Percentiles rank a stretch among this genome's conserved stretches.
phyloP scores from a whole-genome alignment of 2,329 filamentous ascomycete genomes.

The Chlorencoelia australis region DNA sequence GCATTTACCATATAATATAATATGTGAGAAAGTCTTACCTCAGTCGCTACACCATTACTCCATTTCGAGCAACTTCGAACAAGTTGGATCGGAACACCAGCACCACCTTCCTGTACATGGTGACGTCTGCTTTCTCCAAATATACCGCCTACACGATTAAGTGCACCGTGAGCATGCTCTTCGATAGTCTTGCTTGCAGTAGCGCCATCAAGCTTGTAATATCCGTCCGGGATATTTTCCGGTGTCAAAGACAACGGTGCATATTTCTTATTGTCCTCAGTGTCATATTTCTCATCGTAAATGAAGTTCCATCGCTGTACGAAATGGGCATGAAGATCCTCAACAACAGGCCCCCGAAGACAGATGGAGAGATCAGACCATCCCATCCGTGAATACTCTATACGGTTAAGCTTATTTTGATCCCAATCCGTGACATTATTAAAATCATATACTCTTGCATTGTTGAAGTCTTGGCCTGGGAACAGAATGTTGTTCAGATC shows the following conservation, averaged over 20 bases:
- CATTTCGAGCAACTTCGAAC: constrained; percentile 41
- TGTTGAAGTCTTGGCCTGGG: constrained; percentile 89
- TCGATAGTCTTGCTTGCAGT: constrained; percentile 3
- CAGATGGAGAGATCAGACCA: constrained; percentile 83
- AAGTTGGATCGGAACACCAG: constrained; percentile 29
- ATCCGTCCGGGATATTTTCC: constrained; percentile 16
- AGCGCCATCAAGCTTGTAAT: constrained; percentile 16
- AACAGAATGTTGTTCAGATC: constrained; percentile 70
- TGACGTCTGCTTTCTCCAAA: neutral
- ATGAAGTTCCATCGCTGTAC: constrained; percentile 88
- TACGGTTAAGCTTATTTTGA: constrained; percentile 77
- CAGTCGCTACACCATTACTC: constrained; percentile 48
- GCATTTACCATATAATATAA: neutral
- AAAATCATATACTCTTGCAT: constrained; percentile 76
- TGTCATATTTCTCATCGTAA: constrained; percentile 66
- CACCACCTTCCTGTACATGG: constrained; percentile 44
- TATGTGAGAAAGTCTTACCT: constrained; percentile 30
- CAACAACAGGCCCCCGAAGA: constrained; percentile 53
- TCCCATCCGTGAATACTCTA: constrained; percentile 74
- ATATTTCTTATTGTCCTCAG: constrained; percentile 40
- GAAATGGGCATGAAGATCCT: constrained; percentile 70
- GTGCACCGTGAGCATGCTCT: constrained; percentile 3
- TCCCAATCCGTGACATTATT: constrained; percentile 66
- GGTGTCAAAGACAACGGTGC: constrained; percentile 11
- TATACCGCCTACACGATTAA: neutral